Base-by-base conservation (phyloP, 305 asterid species). In the Vinca major region DNA sequence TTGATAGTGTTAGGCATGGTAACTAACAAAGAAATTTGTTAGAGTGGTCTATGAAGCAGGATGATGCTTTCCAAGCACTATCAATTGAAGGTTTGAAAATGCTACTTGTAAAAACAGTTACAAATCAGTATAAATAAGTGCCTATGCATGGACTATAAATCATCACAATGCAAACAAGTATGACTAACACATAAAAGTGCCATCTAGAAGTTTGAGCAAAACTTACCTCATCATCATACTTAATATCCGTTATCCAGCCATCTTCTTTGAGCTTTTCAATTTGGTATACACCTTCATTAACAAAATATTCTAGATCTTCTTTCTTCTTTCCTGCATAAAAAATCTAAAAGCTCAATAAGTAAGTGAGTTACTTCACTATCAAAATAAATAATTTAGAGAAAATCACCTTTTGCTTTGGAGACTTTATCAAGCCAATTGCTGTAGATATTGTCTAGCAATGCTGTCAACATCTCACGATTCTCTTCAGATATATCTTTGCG, bases 181-280 rank as follows among this genome's bases (percentile, higher is more conserved):
- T 4, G 11, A 57, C 6, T 39, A 37, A 14, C 45, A 37, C 5
- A 3, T 16, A 37, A 21, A 26, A 57, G 43, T 5, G 5, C 19
- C 26, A 37, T 16, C 20, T 1, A 14, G 13, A 60, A 60, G 3
- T 13, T 37, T 51, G 64, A 86, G 66, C 62, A 69, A 70, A 79
- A 19, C 72, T 65, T 84, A 93, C 99, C 99, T 93, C 99, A 76
- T 93, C 99, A 63, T 93, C 97, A 51, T 93, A 93, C 77, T 90
- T 93, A 70, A 90, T 86, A 83, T 89, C 96, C 0, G 97, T 93
- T 81, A 93, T 93, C 99, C 97, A 93, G 71, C 96, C 95, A 74
- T 85, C 92, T 82, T 90, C 88, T 80, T 89, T 93, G 67, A 93
- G 84, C 82, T 82, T 88, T 62, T 85, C 92, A 51, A 93, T 80